Evolutionary conservation across 139 green algal genomes (phyloP).

Genomic region (Volvox africanus): DNA sequence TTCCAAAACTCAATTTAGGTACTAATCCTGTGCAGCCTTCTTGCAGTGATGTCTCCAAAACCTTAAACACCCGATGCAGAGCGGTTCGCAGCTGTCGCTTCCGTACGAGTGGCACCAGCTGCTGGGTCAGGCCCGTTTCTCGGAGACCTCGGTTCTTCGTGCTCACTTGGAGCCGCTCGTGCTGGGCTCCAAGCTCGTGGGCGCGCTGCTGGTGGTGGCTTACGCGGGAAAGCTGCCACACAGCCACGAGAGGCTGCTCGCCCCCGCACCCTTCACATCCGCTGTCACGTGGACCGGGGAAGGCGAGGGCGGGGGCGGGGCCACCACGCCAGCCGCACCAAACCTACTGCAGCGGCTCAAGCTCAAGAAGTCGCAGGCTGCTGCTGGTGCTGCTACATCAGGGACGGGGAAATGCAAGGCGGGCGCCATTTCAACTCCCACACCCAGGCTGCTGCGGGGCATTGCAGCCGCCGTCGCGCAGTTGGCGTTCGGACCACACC

Average conservation of each 20-base stretch:
- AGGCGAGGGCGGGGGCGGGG: too few species aligned
- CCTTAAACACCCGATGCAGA: neutral
- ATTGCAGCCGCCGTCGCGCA: neutral
- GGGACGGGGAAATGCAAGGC: neutral
- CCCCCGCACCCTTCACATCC: neutral
- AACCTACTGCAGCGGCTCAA: neutral
- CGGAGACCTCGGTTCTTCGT: neutral
- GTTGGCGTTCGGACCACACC: conserved; percentile 2
- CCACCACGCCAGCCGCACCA: neutral
- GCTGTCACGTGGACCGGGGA: neutral
- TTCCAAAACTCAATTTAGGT: too few species aligned
- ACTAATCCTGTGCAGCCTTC: too few species aligned
- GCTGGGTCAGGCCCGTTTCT: neutral
- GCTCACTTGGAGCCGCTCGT: conserved; percentile 11
- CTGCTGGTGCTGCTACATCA: too few species aligned
- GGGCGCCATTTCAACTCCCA: neutral
- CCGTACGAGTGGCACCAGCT: conserved; percentile 30
- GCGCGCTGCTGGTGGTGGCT: neutral
- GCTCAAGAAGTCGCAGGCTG: neutral
- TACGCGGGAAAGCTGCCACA: conserved; percentile 10
- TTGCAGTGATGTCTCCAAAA: too few species aligned
- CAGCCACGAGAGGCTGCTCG: neutral
- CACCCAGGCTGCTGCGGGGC: neutral
- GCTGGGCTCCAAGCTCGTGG: neutral
- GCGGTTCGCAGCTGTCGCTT: neutral